Evolutionary conservation across 495 filamentous ascomycete species (phyloP).

Genomic region (Aspergillus wentii): DNA sequence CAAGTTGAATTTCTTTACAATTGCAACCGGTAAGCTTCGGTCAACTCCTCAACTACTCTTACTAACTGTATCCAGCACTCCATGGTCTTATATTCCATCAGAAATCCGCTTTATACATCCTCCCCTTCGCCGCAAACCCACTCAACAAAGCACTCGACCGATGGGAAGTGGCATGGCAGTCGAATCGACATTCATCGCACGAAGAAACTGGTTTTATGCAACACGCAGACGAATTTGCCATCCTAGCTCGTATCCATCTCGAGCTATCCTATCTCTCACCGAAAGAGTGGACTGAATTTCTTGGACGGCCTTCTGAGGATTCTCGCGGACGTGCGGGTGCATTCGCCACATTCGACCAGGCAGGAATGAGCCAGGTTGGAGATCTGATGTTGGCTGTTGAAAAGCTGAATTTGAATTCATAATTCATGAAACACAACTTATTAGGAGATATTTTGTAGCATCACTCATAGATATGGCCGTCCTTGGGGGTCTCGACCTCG

Average conservation of each 20-base stretch:
- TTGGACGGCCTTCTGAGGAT: too few relatives aligned
- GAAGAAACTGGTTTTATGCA: neutral
- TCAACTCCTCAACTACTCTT: too few relatives aligned
- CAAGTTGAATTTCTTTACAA: conserved; percentile 6
- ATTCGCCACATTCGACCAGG: conserved; percentile 5
- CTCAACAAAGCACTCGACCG: too few relatives aligned
- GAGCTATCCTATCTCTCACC: neutral
- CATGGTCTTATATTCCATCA: neutral
- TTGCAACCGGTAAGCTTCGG: neutral
- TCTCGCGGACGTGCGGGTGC: too few relatives aligned
- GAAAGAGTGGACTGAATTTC: neutral
- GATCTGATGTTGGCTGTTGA: conserved; percentile 4
- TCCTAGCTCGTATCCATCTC: neutral
- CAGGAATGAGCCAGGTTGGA: conserved; percentile 3
- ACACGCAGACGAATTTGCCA: neutral
- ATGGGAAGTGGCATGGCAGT: too few relatives aligned
- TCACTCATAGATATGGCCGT: neutral
- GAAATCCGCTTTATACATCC: too few relatives aligned
- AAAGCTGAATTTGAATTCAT: conserved; percentile 15
- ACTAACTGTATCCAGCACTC: neutral
- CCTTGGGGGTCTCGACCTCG: conserved; percentile 1
- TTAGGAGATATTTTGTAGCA: neutral
- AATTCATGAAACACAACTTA: too few relatives aligned
- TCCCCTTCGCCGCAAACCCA: too few relatives aligned
- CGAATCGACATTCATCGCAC: too few relatives aligned